Base-by-base conservation (phyloP, 768 basidiomycete species). In the Galerina marginata region DNA sequence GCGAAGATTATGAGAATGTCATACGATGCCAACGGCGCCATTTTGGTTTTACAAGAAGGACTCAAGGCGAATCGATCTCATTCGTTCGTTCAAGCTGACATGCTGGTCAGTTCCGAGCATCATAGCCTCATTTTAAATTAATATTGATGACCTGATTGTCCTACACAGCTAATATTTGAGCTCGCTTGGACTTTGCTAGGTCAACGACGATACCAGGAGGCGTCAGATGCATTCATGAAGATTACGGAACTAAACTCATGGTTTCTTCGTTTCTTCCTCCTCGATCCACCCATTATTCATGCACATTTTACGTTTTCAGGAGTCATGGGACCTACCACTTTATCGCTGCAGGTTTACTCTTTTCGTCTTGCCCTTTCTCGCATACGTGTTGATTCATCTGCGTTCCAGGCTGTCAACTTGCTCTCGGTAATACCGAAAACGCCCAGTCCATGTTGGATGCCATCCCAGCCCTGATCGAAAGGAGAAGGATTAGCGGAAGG, bases 321-420 rank as follows among this genome's bases (percentile, higher is more conserved):
- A 88, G 87, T 67, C 91, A 90, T 53, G 90, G 83, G 2, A 92
- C 91, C 9, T 93, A 93, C 71, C 86, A 86, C 63, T 91, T 88
- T 70, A 82, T 92, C 37, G 87, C 89, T 20, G 90, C 88, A n/a
- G 89, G 86, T 73, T 37, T 12, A 67, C 60, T 75, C 26, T 54
- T 25, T 39, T 33, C 23, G 54, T 43, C 26, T 20, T 56, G 20
- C 20, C 20, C 20, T 47, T 26, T 39, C 23, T 45, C 14, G 12
- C 6, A 38, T 12, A 15, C 20, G 40, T 46, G 2, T 6, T 44
- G 12, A 56, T 33, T 65, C 29, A 53, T 20, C 16, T 44, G 47
- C 12, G 39, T 5, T 43, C 20, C 42, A 82, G 89, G 91, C 1
- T 93, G 91, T 66, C 80, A 87, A 64, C 67, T 89, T 49, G 84